Percentiles rank a stretch among this genome's conserved stretches.
phyloP scores from a whole-genome alignment of 192 early-diverging fungal species.

The Linnemannia zychae region DNA sequence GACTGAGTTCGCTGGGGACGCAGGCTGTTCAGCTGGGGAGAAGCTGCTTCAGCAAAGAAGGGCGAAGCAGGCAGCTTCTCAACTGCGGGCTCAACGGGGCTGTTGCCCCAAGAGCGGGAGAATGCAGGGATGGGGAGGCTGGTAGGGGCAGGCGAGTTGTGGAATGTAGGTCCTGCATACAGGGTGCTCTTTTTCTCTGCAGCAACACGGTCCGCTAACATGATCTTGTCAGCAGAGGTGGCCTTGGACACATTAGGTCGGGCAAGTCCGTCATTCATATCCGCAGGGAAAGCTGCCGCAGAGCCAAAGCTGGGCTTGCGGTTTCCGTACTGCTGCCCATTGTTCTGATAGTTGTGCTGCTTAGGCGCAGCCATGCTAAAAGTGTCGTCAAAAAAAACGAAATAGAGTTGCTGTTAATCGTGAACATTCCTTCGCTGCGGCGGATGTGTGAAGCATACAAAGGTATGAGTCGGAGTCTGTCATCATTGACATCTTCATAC shows the following conservation, averaged over 20 bases:
- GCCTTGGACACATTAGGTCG: slow-evolving; percentile 24
- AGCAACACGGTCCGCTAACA: slow-evolving; percentile 23
- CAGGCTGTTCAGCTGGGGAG: slow-evolving; percentile 39
- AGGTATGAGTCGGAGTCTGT: neutral
- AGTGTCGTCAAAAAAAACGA: neutral
- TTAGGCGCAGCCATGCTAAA: slow-evolving; percentile 6
- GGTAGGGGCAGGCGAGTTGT: slow-evolving; percentile 68
- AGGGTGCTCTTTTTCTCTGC: slow-evolving; percentile 33
- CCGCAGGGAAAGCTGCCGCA: neutral
- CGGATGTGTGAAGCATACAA: neutral
- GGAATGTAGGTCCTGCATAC: slow-evolving; percentile 70
- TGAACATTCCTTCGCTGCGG: slow-evolving; percentile 23
- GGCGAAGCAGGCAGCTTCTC: slow-evolving; percentile 14
- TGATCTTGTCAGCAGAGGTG: slow-evolving; percentile 26
- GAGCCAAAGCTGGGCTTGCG: slow-evolving; percentile 20
- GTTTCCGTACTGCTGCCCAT: neutral
- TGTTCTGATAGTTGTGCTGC: slow-evolving; percentile 2
- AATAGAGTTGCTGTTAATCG: neutral
- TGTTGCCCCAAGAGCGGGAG: slow-evolving; percentile 12
- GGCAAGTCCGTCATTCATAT: neutral
- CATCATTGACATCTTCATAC: slow-evolving; percentile 7
- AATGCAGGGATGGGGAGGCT: slow-evolving; percentile 66
- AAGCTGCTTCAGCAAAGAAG: slow-evolving; percentile 36
- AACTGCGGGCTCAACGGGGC: slow-evolving; percentile 9
- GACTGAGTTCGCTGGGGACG: slow-evolving; percentile 33